Conservation (phyloP, 2,329 filamentous ascomycete species). For the Verticillium dahliae region DNA sequence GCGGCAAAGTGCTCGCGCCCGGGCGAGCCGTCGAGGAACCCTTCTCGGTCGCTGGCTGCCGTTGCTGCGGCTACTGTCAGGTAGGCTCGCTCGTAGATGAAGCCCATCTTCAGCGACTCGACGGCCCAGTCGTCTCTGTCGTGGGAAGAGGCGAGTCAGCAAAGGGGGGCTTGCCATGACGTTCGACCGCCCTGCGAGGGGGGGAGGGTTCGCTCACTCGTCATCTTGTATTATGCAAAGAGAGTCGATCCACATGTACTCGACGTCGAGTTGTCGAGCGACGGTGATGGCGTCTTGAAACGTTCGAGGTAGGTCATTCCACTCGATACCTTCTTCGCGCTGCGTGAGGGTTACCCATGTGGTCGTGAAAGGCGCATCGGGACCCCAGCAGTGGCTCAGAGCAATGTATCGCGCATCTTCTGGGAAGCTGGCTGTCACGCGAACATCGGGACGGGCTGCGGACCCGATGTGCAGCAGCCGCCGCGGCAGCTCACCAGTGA, state of each 20-base stretch:
- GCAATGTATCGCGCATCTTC: conserved; percentile 4
- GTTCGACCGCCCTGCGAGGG: too few species aligned
- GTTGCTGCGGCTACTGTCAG: neutral
- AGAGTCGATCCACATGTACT: conserved; percentile 19
- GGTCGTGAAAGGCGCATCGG: neutral
- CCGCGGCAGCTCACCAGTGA: neutral
- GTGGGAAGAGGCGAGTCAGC: neutral
- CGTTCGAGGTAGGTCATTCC: conserved; percentile 6
- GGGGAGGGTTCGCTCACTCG: neutral
- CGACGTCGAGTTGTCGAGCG: conserved; percentile 7
- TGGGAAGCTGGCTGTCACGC: neutral
- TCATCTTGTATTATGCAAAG: conserved; percentile 17
- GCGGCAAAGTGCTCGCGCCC: neutral
- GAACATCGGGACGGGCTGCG: neutral
- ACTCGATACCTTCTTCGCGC: conserved; percentile 3
- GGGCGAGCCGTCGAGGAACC: neutral
- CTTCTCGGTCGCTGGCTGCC: neutral
- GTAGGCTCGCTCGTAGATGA: neutral
- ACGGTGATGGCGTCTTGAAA: conserved; percentile 14
- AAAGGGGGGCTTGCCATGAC: neutral
- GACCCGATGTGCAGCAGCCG: neutral
- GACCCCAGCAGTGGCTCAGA: conserved; percentile 17
- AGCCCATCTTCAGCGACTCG: conserved; percentile 9
- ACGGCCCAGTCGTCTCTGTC: conserved; percentile 10
- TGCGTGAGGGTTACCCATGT: neutral